Evolutionary conservation across 495 filamentous ascomycete species (phyloP).

Genomic region (Aspergillus biplanus): DNA sequence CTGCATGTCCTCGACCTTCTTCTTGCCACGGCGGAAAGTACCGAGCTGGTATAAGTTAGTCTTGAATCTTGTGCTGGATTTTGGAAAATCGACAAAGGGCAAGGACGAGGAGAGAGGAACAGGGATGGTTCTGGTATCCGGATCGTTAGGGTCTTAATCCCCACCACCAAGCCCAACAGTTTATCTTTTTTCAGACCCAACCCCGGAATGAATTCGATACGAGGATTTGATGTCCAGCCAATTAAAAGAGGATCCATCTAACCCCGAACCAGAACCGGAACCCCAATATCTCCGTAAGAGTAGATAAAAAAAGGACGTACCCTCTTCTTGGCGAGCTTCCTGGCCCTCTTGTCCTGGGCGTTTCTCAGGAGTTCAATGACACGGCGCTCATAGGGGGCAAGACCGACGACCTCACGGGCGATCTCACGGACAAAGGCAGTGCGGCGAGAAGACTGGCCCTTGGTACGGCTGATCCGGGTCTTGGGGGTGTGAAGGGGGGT

Average conservation of each 20-base stretch:
- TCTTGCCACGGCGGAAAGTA: slow-evolving; percentile 96
- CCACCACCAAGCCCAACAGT: slow-evolving; percentile 6
- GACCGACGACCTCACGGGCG: slow-evolving; percentile 89
- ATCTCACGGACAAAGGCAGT: slow-evolving; percentile 93
- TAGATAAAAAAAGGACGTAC: slow-evolving; percentile 51
- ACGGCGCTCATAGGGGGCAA: slow-evolving; percentile 96
- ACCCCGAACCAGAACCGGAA: neutral
- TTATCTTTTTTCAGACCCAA: neutral
- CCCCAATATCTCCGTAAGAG: neutral
- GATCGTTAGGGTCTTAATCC: neutral
- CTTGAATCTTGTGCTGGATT: slow-evolving; percentile 10
- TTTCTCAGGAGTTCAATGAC: slow-evolving; percentile 98
- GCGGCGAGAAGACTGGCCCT: slow-evolving; percentile 89
- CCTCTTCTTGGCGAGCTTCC: slow-evolving; percentile 99
- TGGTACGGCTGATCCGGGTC: slow-evolving; percentile 83
- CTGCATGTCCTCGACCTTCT: slow-evolving; percentile 98
- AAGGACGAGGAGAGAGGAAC: neutral
- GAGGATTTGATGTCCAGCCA: no score
- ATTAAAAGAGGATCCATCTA: no score
- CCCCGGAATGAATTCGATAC: no score
- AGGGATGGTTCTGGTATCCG: neutral
- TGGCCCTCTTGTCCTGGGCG: slow-evolving; percentile 98
- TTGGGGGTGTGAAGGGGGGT: slow-evolving; percentile 80
- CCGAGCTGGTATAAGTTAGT: slow-evolving; percentile 65
- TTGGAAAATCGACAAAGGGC: neutral